A percentile compares a stretch with the other conserved stretches of the same genome.
Conservation (phyloP, 495 filamentous ascomycete species). For the Aspergillus baeticus region DNA sequence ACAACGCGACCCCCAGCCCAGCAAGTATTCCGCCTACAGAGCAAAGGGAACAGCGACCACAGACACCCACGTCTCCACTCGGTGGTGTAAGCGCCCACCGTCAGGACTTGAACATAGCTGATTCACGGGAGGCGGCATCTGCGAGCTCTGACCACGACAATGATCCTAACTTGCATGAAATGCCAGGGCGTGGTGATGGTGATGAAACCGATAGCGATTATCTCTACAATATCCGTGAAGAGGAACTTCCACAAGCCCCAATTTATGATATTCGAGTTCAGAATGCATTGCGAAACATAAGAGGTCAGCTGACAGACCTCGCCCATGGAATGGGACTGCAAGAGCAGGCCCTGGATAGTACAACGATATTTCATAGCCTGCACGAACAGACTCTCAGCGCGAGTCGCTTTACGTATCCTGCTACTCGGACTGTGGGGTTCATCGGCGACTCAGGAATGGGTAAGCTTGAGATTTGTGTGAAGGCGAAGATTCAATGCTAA, state of each 20-base stretch:
- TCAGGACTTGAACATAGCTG: background rate
- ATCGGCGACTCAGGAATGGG: slow-evolving; percentile 25
- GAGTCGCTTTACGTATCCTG: slow-evolving; percentile 22
- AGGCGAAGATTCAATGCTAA: background rate
- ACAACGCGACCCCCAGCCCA: slow-evolving; percentile 14
- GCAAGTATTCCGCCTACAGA: background rate
- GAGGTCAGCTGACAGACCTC: slow-evolving; percentile 15
- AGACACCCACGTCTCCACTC: background rate
- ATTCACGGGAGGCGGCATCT: background rate
- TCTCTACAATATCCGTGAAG: background rate
- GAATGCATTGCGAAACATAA: slow-evolving; percentile 15
- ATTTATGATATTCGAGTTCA: slow-evolving; percentile 21
- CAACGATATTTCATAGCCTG: slow-evolving; percentile 5
- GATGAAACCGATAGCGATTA: background rate
- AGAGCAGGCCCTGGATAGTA: slow-evolving; percentile 2
- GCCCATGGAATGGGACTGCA: slow-evolving; percentile 5
- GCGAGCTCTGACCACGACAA: background rate
- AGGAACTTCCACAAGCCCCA: background rate
- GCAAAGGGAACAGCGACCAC: background rate
- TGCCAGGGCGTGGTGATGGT: background rate
- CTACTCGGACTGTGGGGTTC: slow-evolving; percentile 26
- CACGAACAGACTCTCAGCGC: background rate
- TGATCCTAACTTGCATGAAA: background rate
- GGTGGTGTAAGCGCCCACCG: background rate
- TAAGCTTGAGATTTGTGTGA: slow-evolving; percentile 22